phyloP scores from a whole-genome alignment of 2,329 filamentous ascomycete species.

The Zymoseptoria crescenta region DNA sequence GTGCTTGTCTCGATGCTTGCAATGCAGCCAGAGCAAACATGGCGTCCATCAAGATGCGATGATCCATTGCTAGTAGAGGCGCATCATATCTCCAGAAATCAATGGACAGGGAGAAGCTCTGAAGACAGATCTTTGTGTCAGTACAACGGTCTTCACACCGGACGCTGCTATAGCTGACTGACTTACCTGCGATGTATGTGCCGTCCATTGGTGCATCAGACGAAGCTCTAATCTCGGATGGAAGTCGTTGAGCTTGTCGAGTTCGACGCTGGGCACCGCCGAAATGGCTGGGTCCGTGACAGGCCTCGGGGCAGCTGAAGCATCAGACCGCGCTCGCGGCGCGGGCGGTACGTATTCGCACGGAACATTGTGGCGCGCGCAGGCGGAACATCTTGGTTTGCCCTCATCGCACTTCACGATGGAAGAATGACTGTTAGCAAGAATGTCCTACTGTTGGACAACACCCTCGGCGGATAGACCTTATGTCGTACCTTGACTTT shows the following conservation, averaged over 20 bases:
- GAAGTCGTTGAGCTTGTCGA: neutral
- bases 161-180: neutral
- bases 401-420: slow-evolving; percentile 19
- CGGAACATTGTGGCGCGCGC: slow-evolving; percentile 16
- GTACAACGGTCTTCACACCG: no score
- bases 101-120: slow-evolving; percentile 16
- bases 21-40: slow-evolving; percentile 22
- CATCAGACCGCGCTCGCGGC: slow-evolving; percentile 7
- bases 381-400: slow-evolving; percentile 18
- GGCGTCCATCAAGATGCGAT: slow-evolving; percentile 18
- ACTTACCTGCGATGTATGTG: slow-evolving; percentile 13
- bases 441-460: neutral
- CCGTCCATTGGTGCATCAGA: slow-evolving; percentile 24
- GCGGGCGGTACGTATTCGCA: slow-evolving; percentile 20
- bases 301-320: neutral
- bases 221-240: slow-evolving; percentile 18
- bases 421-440: neutral
- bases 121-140: neutral
- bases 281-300: neutral
- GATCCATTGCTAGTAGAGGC: slow-evolving; percentile 20
- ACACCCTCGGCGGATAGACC: neutral
- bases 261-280: neutral
- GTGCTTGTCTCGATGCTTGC: slow-evolving; percentile 13
- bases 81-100: slow-evolving; percentile 22
- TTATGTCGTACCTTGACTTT: slow-evolving; percentile 17